A percentile compares a stretch with the other conserved stretches of the same genome.
Evolutionary conservation across 208 protist genomes (phyloP).

Genomic region (Trypanosoma theileri): DNA sequence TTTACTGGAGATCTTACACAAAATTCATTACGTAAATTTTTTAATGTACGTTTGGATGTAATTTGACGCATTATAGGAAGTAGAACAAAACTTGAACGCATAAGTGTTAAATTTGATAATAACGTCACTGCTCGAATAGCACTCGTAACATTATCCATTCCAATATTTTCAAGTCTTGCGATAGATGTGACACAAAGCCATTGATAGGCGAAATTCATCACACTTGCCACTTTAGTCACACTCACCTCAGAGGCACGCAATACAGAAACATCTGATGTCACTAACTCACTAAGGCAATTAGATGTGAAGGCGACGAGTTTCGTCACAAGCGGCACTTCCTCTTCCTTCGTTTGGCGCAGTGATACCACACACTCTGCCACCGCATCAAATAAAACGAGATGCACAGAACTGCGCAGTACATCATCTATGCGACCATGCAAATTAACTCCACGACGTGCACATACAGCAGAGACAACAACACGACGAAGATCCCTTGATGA

Average conservation of each 20-base stretch:
- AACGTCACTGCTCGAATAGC: conserved; percentile 65
- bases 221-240: conserved; percentile 59
- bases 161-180: conserved; percentile 73
- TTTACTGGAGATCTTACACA: conserved; percentile 54
- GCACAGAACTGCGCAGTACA: conserved; percentile 75
- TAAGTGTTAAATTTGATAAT: conserved; percentile 72
- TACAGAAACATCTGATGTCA: conserved; percentile 61
- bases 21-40: conserved; percentile 67
- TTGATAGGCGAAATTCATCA: conserved; percentile 71
- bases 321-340: conserved; percentile 54
- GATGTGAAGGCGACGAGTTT: conserved; percentile 76
- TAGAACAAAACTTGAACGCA: conserved; percentile 50
- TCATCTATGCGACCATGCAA: conserved; percentile 80
- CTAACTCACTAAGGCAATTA: conserved; percentile 59
- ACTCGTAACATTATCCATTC: conserved; percentile 64
- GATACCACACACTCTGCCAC: conserved; percentile 78
- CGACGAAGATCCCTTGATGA: conserved; percentile 44
- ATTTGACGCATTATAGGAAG: conserved; percentile 49
- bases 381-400: conserved; percentile 86
- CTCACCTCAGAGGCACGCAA: conserved; percentile 77
- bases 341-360: conserved; percentile 51
- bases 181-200: conserved; percentile 78
- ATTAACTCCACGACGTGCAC: conserved; percentile 66
- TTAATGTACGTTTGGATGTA: conserved; percentile 50
- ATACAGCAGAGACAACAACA: conserved; percentile 60